A percentile compares a stretch with the other conserved stretches of the same genome.
Evolutionary conservation across 805 yeast species (phyloP).

Genomic region (Candida jianshihensis): DNA sequence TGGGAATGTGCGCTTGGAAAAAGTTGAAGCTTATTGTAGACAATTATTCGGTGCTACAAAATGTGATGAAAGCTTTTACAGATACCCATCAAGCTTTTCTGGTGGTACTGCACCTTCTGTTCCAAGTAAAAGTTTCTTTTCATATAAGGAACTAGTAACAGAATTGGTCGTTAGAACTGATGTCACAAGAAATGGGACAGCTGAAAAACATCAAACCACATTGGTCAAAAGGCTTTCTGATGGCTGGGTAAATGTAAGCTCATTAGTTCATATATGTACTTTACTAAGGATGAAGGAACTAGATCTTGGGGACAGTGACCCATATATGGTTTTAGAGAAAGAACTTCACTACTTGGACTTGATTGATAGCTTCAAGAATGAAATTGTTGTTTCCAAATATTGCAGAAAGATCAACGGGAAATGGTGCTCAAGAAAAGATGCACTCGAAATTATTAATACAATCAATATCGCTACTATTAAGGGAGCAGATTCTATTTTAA

Average conservation of each 20-base stretch:
- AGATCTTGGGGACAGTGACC: slow-evolving; percentile 19
- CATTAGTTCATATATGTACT: slow-evolving; percentile 11
- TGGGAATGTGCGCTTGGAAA: slow-evolving; percentile 5
- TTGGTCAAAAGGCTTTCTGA: slow-evolving; percentile 18
- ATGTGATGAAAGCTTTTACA: slow-evolving; percentile 11
- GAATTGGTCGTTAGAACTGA: slow-evolving; percentile 5
- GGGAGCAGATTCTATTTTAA: background rate
- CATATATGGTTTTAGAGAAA: slow-evolving; percentile 18
- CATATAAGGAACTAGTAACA: slow-evolving; percentile 3
- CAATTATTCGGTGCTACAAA: slow-evolving; percentile 10
- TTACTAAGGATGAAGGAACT: slow-evolving; percentile 13
- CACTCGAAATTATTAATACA: slow-evolving; percentile 3
- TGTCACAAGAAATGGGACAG: slow-evolving; percentile 5
- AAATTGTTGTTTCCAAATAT: slow-evolving; percentile 10
- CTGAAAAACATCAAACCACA: background rate
- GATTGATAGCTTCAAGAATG: slow-evolving; percentile 13
- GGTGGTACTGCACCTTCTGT: slow-evolving; percentile 15
- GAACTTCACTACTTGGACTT: slow-evolving; percentile 21
- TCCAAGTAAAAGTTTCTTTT: slow-evolving; percentile 1
- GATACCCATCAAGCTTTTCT: slow-evolving; percentile 13
- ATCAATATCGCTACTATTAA: background rate
- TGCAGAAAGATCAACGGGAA: slow-evolving; percentile 16
- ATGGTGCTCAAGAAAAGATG: slow-evolving; percentile 21
- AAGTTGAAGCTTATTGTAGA: slow-evolving; percentile 3
- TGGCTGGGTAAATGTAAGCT: slow-evolving; percentile 20